Evolutionary conservation across 176 grass and related monocot genomes (phyloP).

Genomic region (Phyllostachys edulis): DNA sequence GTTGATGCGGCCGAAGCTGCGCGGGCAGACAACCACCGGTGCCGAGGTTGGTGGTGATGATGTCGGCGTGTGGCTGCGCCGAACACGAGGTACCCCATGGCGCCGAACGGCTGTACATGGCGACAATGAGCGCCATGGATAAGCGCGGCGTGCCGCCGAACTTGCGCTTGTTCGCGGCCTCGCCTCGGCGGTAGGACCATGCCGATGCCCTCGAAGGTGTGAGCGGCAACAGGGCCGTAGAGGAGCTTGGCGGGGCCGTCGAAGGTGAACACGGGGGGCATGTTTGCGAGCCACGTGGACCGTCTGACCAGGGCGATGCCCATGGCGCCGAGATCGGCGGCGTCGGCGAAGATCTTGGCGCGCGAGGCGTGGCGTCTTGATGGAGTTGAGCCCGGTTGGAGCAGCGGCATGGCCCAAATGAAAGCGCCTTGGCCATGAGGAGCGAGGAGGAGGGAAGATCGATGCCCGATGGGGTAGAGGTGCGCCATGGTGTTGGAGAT

Average conservation of each 20-base stretch:
- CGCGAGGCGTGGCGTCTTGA: constrained; percentile 88
- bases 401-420: constrained; percentile 75
- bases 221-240: constrained; percentile 85
- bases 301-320: constrained; percentile 81
- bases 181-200: constrained; percentile 83
- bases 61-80: constrained; percentile 81
- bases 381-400: constrained; percentile 95
- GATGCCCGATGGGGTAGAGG: constrained; percentile 56
- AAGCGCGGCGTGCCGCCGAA: constrained; percentile 64
- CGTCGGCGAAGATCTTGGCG: constrained; percentile 93
- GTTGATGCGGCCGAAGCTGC: constrained; percentile 91
- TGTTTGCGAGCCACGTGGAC: constrained; percentile 43
- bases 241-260: constrained; percentile 58
- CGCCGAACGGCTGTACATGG: constrained; percentile 89
- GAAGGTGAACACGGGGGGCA: constrained; percentile 57
- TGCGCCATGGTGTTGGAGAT: constrained; percentile 70
- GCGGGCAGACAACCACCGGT: constrained; percentile 72
- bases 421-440: constrained; percentile 65
- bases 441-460: constrained; percentile 25
- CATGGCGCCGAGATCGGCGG: constrained; percentile 92
- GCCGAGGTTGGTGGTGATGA: constrained; percentile 96
- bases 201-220: constrained; percentile 92
- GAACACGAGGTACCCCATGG: constrained; percentile 83
- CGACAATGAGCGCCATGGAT: constrained; percentile 80
- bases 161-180: constrained; percentile 74